Percentiles rank a stretch among this genome's conserved stretches.
These are phyloP conservation scores for Zoysia japonica DNA, from an alignment of 176 grass and related monocot species.

Conservation along the genomic window DNA sequence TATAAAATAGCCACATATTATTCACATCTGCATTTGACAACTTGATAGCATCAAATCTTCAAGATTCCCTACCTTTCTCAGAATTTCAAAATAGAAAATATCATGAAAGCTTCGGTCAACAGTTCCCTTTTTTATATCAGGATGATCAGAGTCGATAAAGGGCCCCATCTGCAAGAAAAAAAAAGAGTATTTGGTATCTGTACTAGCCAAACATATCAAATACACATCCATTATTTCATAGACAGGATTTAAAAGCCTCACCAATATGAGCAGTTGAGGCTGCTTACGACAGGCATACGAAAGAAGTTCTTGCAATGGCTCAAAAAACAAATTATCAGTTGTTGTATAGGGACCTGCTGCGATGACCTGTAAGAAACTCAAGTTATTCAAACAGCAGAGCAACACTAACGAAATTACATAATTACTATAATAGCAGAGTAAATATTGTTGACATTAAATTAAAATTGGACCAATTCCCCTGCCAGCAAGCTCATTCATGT, in stretches of 20 bases:
- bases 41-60: conserved; percentile 19
- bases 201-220: conserved; percentile 31
- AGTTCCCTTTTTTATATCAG: conserved; percentile 84
- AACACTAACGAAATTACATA: neutral
- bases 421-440: neutral
- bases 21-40: conserved; percentile 34
- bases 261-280: conserved; percentile 89
- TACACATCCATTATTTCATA: neutral
- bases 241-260: conserved; percentile 41
- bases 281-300: conserved; percentile 79
- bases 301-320: conserved; percentile 89
- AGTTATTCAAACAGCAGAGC: conserved; percentile 36
- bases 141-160: conserved; percentile 98
- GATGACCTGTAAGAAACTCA: conserved; percentile 68
- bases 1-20: conserved; percentile 17
- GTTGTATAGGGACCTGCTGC: conserved; percentile 90
- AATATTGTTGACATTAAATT: neutral
- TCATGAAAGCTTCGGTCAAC: conserved; percentile 61
- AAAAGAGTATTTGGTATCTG: conserved; percentile 4
- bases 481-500: neutral
- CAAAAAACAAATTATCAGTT: conserved; percentile 88
- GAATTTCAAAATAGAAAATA: conserved; percentile 84
- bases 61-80: conserved; percentile 62
- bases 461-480: neutral
- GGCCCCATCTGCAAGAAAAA: conserved; percentile 74